Evolutionary conservation across 441 rosid genomes (phyloP), one percentile per base, ranked within the genome.

Genomic region (Erodium texanum): DNA sequence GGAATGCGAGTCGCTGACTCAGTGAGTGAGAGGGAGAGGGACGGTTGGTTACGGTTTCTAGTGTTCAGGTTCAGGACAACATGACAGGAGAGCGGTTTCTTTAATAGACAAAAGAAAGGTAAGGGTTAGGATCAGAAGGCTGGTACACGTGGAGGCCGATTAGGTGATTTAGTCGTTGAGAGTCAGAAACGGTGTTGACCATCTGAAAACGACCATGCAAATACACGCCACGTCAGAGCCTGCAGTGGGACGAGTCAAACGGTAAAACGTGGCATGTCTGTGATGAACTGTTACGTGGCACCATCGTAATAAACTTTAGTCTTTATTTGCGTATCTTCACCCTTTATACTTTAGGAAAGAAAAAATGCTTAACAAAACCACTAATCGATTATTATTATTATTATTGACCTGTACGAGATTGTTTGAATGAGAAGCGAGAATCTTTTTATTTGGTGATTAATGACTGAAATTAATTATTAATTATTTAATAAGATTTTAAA

Each of bases 121-220:
- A 27, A 12, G 43, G 29, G 29, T 69, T 22, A 24, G 19, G 15
- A 70, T n/a, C 36, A n/a, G 2, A 7, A 9, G 16, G 41, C 8
- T 3, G 63, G 74, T 32, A 77, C 83, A 77, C 79, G 84, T 81
- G 82, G 77, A 68, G 22, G 67, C 66, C 19, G 76, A 78, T 74
- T 76, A 70, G 75, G 72, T 15, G 48, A 14, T 56, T 7, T 56
- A 20, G 41, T 36, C 62, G 36, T 66, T 38, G 54, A 3, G 14
- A 9, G 7, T 19, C 50, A 43, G 68, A 64, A 66, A 65, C 20
- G 24, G 65, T 38, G 54, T 75, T 70, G 63, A 63, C 73, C 24
- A 14, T 71, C 32, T 73, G 65, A 65, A 59, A 59, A 59, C 63
- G 63, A 59, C 63, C 22, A 59, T 59, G 7, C 63, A 9, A 23